Evolutionary conservation across 2,329 filamentous ascomycete species (phyloP).

Genomic region (Coleophoma cylindrospora): DNA sequence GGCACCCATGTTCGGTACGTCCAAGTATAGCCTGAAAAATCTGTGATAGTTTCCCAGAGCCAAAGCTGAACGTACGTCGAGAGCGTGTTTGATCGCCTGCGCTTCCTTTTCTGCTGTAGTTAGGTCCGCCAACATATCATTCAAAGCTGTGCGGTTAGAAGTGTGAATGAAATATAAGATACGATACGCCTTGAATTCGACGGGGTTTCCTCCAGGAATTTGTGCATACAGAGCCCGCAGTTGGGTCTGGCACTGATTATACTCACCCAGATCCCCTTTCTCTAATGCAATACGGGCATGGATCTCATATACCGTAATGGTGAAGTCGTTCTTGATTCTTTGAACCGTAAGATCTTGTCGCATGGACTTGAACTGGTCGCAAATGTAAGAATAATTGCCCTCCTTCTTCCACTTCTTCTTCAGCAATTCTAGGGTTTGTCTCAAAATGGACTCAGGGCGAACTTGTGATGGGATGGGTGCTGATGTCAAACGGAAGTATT

Average conservation of each 20-base stretch:
- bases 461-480: slow-evolving; percentile 86
- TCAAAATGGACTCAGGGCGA: slow-evolving; percentile 74
- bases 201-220: slow-evolving; percentile 80
- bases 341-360: slow-evolving; percentile 98
- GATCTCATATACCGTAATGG: slow-evolving; percentile 93
- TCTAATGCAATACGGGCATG: slow-evolving; percentile 96
- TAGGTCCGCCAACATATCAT: slow-evolving; percentile 98
- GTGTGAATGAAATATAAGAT: slow-evolving; percentile 99
- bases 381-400: slow-evolving; percentile 94
- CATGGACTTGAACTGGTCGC: slow-evolving; percentile 98
- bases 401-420: slow-evolving; percentile 94
- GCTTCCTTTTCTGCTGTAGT: slow-evolving; percentile 92
- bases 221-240: slow-evolving; percentile 85
- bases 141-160: slow-evolving; percentile 95
- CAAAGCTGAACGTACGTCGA: slow-evolving; percentile 85
- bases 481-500: slow-evolving; percentile 88
- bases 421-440: slow-evolving; percentile 79
- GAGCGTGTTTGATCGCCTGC: slow-evolving; percentile 78
- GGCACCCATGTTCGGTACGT: slow-evolving; percentile 93
- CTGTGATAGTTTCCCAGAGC: slow-evolving; percentile 95
- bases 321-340: slow-evolving; percentile 94
- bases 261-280: slow-evolving; percentile 99
- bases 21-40: slow-evolving; percentile 94
- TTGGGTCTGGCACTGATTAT: slow-evolving; percentile 99
- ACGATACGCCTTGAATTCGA: slow-evolving; percentile 98